phyloP scores from a whole-genome alignment of 2,329 filamentous ascomycete genomes.

The Epichloe hybrida region DNA sequence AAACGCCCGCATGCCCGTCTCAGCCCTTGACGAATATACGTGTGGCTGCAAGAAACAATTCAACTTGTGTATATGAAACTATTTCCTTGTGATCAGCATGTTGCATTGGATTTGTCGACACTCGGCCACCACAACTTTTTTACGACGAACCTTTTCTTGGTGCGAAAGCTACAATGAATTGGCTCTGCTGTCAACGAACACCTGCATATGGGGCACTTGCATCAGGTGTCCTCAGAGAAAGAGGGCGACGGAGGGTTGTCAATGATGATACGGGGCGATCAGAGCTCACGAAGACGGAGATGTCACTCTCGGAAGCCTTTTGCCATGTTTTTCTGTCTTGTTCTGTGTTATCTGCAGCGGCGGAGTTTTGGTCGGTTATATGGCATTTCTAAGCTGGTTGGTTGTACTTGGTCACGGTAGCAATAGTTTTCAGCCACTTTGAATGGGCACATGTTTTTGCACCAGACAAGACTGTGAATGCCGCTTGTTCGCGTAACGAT shows the following conservation, averaged over 20 bases:
- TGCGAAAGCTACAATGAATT: too few relatives aligned
- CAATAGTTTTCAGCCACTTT: neutral
- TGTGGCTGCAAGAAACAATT: neutral
- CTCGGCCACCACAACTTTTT: neutral
- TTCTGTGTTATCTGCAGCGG: slow-evolving; percentile 15
- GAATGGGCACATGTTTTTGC: neutral
- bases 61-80: neutral
- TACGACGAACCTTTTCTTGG: too few relatives aligned
- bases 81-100: neutral
- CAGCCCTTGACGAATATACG: neutral
- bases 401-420: slow-evolving; percentile 4
- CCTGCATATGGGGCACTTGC: too few relatives aligned
- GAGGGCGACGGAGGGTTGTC: too few relatives aligned
- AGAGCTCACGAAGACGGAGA: slow-evolving; percentile 9
- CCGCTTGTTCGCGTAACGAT: too few relatives aligned
- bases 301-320: slow-evolving; percentile 12
- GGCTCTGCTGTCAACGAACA: too few relatives aligned
- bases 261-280: neutral
- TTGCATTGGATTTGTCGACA: neutral
- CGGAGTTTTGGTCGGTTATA: slow-evolving; percentile 19
- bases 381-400: slow-evolving; percentile 15
- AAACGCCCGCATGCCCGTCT: neutral
- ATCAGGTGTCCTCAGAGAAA: too few relatives aligned
- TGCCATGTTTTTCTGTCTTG: slow-evolving; percentile 8
- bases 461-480: too few relatives aligned